phyloP scores from a whole-genome alignment of 208 protist genomes.

The Naegleria gruberi region DNA sequence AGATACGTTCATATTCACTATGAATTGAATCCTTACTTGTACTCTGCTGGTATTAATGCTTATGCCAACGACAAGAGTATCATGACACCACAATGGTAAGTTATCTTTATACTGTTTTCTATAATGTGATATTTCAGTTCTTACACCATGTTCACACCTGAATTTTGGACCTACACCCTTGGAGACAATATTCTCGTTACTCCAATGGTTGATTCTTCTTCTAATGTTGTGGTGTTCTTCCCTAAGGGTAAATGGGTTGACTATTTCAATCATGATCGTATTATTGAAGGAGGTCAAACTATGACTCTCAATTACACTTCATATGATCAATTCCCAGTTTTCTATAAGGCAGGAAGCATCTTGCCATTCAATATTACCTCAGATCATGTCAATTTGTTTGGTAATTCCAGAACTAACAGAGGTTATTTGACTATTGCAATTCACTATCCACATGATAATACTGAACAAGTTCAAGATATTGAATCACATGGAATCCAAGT shows the following conservation, averaged over 20 bases:
- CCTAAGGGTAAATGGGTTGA: constrained; percentile 31
- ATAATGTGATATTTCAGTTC: neutral
- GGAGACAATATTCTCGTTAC: constrained; percentile 29
- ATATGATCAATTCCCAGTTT: constrained; percentile 25
- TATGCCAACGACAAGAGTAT: constrained; percentile 20
- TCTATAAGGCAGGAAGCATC: constrained; percentile 26
- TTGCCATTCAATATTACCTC: constrained; percentile 26
- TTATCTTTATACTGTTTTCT: neutral
- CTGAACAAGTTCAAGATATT: neutral
- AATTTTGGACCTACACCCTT: neutral
- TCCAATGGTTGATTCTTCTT: constrained; percentile 28
- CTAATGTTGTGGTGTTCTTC: constrained; percentile 22
- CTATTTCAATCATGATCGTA: constrained; percentile 20
- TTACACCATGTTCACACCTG: neutral
- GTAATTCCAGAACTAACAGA: neutral
- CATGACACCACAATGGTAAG: neutral
- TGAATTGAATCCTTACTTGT: constrained; percentile 21
- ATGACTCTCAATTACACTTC: neutral
- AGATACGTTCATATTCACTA: constrained; percentile 30
- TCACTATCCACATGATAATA: neutral
- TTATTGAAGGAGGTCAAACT: neutral
- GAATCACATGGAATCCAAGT: neutral
- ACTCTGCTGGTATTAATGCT: constrained; percentile 13
- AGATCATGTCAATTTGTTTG: neutral
- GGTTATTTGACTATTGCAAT: neutral